A percentile compares a stretch with the other conserved stretches of the same genome.
Conservation (phyloP, 1,139 yeast species). For the Martiniozyma asiatica region DNA sequence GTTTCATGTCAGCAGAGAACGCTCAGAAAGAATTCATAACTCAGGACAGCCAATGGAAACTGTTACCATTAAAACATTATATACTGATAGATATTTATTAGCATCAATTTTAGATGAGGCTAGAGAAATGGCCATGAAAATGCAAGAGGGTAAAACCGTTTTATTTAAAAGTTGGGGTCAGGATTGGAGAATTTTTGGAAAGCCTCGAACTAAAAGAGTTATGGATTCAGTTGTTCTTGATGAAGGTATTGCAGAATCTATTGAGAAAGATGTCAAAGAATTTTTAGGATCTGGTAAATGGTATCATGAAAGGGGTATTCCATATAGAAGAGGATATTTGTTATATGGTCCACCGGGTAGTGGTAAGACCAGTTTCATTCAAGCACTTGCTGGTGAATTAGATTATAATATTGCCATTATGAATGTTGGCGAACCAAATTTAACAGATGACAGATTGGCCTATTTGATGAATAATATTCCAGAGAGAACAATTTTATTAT, state of each 20-base stretch:
- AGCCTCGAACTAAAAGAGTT: conserved; percentile 79
- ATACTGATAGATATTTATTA: conserved; percentile 66
- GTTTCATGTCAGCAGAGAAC: conserved; percentile 78
- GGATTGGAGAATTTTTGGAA: conserved; percentile 98
- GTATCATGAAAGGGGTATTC: conserved; percentile 94
- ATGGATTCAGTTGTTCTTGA: conserved; percentile 82
- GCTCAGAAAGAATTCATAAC: conserved; percentile 82
- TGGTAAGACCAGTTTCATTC: conserved; percentile 92
- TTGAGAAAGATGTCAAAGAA: conserved; percentile 65
- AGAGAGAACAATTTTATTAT: conserved; percentile 65
- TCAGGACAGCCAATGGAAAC: conserved; percentile 94
- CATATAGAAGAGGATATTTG: conserved; percentile 89
- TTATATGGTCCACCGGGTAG: conserved; percentile 97
- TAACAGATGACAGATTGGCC: conserved; percentile 88
- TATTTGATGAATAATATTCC: conserved; percentile 96
- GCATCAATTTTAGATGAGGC: conserved; percentile 74
- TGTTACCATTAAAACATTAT: conserved; percentile 79
- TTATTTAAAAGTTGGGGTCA: conserved; percentile 94
- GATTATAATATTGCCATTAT: conserved; percentile 92
- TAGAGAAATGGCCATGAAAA: conserved; percentile 65
- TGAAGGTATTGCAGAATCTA: conserved; percentile 51
- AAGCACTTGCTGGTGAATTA: conserved; percentile 91
- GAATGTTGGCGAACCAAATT: conserved; percentile 78
- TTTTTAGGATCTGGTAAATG: conserved; percentile 73
- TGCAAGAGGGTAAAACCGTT: conserved; percentile 90